Evolutionary conservation across 2,329 filamentous ascomycete genomes (phyloP).

Genomic region (Nemania abortiva): DNA sequence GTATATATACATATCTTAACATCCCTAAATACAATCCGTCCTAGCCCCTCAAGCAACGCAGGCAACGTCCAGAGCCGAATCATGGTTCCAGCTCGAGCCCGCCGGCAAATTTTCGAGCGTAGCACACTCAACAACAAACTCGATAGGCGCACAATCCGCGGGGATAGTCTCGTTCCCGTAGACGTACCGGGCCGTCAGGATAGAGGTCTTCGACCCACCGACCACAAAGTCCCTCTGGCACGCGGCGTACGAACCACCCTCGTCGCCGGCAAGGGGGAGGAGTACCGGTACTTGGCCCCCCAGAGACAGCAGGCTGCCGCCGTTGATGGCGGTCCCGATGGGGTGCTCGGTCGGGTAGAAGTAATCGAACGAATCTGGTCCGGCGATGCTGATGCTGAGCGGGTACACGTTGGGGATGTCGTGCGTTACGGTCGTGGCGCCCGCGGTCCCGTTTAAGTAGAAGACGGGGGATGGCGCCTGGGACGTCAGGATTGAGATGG

Average conservation of each 20-base stretch:
- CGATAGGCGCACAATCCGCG: constrained; percentile 24
- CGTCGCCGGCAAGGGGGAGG: constrained; percentile 12
- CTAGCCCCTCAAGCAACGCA: constrained; percentile 14
- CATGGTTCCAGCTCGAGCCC: constrained; percentile 28
- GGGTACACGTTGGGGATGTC: constrained; percentile 30
- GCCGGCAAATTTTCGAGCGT: constrained; percentile 18
- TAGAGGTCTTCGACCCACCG: neutral
- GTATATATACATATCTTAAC: neutral
- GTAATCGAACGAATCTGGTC: neutral
- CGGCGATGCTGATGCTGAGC: constrained; percentile 12
- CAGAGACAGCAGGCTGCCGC: constrained; percentile 12
- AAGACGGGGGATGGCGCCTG: neutral
- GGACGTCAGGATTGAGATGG: constrained; percentile 6
- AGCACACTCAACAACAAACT: constrained; percentile 33
- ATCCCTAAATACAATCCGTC: neutral
- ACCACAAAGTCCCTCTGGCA: constrained; percentile 17
- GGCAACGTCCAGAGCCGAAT: constrained; percentile 26
- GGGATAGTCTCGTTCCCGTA: constrained; percentile 29
- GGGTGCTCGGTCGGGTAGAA: constrained; percentile 31
- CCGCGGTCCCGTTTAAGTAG: constrained; percentile 32
- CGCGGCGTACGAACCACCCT: constrained; percentile 13
- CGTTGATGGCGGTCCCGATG: constrained; percentile 9
- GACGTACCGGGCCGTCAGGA: constrained; percentile 23
- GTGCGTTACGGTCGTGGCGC: constrained; percentile 18
- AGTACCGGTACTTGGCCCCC: neutral